Conservation (phyloP, 192 early-diverging fungal species). For the Linnemannia elongata region DNA sequence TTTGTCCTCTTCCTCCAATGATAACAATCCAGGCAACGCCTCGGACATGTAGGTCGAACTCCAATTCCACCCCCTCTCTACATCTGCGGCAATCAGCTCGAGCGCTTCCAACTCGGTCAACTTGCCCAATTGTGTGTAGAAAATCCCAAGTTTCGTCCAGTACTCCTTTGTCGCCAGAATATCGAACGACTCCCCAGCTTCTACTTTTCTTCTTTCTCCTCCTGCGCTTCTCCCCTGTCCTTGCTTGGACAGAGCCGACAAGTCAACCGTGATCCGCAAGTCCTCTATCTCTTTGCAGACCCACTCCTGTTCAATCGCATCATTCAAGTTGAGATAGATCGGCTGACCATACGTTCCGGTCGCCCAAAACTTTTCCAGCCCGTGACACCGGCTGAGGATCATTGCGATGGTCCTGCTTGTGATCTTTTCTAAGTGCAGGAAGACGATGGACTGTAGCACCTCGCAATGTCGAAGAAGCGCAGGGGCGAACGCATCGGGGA, state of each 20-base stretch:
- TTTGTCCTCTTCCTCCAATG: not conserved
- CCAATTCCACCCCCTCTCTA: no score
- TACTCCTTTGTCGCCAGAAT: not conserved
- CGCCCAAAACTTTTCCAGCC: not conserved
- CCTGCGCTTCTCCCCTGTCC: no score
- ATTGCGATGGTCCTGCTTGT: not conserved
- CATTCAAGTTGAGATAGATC: not conserved
- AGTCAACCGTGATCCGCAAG: not conserved
- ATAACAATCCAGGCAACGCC: not conserved
- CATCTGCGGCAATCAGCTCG: not conserved
- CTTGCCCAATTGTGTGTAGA: not conserved
- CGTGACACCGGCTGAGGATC: not conserved
- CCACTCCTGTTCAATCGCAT: not conserved
- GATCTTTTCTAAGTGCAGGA: not conserved
- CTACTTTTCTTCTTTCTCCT: no score
- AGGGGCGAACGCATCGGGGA: no score
- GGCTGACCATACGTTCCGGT: not conserved
- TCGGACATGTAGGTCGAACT: not conserved
- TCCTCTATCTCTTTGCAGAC: not conserved
- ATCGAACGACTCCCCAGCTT: no score
- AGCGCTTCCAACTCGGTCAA: not conserved
- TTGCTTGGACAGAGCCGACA: not conserved
- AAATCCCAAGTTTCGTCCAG: not conserved
- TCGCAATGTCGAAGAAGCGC: not conserved
- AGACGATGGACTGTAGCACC: not conserved